Evolutionary conservation across 257 asterid species (phyloP).

Genomic region (Capsicum chinense): DNA sequence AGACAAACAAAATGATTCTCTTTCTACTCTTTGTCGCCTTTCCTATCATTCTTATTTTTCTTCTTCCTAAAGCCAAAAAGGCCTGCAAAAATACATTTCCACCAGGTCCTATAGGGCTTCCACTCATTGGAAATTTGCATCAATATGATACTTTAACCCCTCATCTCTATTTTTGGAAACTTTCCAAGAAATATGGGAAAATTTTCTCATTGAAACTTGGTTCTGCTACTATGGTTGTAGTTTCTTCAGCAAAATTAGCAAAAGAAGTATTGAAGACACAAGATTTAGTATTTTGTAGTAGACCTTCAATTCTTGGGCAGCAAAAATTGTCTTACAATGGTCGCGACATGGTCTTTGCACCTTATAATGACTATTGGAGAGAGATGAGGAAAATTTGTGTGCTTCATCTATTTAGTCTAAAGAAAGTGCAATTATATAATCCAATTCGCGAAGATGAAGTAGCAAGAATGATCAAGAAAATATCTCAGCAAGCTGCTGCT

Average conservation of each 20-base stretch:
- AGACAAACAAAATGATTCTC: not conserved
- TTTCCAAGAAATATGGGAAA: slow-evolving; percentile 10
- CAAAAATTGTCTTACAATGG: slow-evolving; percentile 12
- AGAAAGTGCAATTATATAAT: not conserved
- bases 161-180: slow-evolving; percentile 23
- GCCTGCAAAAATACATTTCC: not conserved
- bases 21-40: not conserved
- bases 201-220: not conserved
- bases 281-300: slow-evolving; percentile 7
- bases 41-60: not conserved
- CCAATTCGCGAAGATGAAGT: slow-evolving; percentile 29
- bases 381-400: not conserved
- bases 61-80: not conserved
- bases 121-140: slow-evolving; percentile 27
- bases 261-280: slow-evolving; percentile 11
- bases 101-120: not conserved
- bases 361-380: not conserved
- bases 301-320: not conserved
- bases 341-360: not conserved
- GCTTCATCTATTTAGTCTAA: slow-evolving; percentile 20
- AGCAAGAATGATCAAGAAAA: not conserved
- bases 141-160: not conserved
- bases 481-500: not conserved
- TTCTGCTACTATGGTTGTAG: not conserved
- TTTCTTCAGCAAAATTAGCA: slow-evolving; percentile 28